Percentiles rank a stretch among this genome's conserved stretches.
phyloP scores from a whole-genome alignment of 208 protist genomes.

The Trypanosoma caninum region DNA sequence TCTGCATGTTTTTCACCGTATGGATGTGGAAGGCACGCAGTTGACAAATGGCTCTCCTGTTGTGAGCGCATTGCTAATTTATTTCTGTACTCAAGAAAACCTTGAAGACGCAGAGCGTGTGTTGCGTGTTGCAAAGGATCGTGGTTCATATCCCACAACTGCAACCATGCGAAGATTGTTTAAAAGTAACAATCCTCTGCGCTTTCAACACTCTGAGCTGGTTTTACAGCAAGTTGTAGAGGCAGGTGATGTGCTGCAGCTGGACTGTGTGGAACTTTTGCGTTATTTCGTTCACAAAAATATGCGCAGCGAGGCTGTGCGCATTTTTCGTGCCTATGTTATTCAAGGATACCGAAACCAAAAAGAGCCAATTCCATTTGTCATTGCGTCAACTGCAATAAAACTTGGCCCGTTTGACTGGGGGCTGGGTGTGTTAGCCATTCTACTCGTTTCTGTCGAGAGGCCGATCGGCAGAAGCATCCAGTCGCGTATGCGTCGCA shows the following conservation, averaged over 20 bases:
- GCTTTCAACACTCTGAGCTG: slow-evolving; percentile 18
- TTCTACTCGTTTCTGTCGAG: slow-evolving; percentile 36
- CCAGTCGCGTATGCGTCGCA: slow-evolving; percentile 36
- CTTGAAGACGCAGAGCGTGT: slow-evolving; percentile 20
- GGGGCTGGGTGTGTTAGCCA: slow-evolving; percentile 60
- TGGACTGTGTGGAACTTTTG: slow-evolving; percentile 18
- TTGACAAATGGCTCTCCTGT: slow-evolving; percentile 68
- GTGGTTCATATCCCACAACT: slow-evolving; percentile 15
- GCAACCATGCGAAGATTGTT: slow-evolving; percentile 15
- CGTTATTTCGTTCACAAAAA: slow-evolving; percentile 15
- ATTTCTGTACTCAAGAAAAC: slow-evolving; percentile 38
- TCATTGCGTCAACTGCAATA: slow-evolving; percentile 46
- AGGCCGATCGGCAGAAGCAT: slow-evolving; percentile 27
- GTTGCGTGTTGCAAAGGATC: slow-evolving; percentile 12
- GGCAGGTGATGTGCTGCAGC: slow-evolving; percentile 7
- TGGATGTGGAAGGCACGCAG: slow-evolving; percentile 77
- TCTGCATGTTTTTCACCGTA: slow-evolving; percentile 72
- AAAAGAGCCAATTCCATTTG: slow-evolving; percentile 35
- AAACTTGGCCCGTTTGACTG: slow-evolving; percentile 72
- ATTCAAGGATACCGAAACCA: slow-evolving; percentile 12
- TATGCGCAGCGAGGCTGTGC: slow-evolving; percentile 19
- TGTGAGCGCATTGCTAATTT: slow-evolving; percentile 43
- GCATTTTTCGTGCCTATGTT: slow-evolving; percentile 26
- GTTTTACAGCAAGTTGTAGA: slow-evolving; percentile 16
- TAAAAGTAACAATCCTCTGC: slow-evolving; percentile 9